Conservation (phyloP, 1,139 yeast species). For the Saccharomyces hybrid region DNA sequence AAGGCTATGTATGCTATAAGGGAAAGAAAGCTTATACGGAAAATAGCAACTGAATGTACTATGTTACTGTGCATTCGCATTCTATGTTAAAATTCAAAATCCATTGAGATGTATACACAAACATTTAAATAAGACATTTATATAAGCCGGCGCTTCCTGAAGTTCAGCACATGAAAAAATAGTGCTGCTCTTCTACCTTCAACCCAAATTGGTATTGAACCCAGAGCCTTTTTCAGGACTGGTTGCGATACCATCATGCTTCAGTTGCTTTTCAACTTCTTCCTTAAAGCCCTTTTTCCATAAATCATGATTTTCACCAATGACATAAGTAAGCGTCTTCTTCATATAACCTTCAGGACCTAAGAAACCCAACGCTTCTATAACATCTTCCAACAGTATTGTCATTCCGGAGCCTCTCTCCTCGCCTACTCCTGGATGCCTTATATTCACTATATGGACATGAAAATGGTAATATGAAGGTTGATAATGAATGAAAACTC, state of each 20-base stretch:
- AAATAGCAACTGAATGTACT: too few relatives aligned
- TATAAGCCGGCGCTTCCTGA: background rate
- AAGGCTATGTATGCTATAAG: background rate
- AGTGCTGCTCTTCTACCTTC: background rate
- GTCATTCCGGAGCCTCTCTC: slow-evolving; percentile 77
- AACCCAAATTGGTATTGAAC: background rate
- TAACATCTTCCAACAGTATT: slow-evolving; percentile 68
- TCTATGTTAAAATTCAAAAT: background rate
- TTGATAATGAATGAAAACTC: slow-evolving; percentile 81
- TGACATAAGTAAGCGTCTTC: slow-evolving; percentile 43
- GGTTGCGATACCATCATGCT: slow-evolving; percentile 25
- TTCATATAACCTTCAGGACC: slow-evolving; percentile 48
- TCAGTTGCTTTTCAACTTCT: slow-evolving; percentile 21
- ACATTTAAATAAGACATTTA: slow-evolving; percentile 1
- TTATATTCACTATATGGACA: slow-evolving; percentile 75
- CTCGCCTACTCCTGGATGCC: slow-evolving; percentile 64
- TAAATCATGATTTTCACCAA: slow-evolving; percentile 74
- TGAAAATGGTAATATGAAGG: slow-evolving; percentile 96
- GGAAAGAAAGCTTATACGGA: background rate
- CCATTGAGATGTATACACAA: background rate
- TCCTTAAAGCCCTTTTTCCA: slow-evolving; percentile 41
- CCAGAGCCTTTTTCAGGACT: background rate
- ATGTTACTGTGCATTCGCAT: background rate
- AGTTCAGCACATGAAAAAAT: background rate
- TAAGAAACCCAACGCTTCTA: slow-evolving; percentile 53